These are phyloP conservation scores for Pelargonium citronellum DNA, from an alignment of 441 rosid species.

Conservation along the genomic window DNA sequence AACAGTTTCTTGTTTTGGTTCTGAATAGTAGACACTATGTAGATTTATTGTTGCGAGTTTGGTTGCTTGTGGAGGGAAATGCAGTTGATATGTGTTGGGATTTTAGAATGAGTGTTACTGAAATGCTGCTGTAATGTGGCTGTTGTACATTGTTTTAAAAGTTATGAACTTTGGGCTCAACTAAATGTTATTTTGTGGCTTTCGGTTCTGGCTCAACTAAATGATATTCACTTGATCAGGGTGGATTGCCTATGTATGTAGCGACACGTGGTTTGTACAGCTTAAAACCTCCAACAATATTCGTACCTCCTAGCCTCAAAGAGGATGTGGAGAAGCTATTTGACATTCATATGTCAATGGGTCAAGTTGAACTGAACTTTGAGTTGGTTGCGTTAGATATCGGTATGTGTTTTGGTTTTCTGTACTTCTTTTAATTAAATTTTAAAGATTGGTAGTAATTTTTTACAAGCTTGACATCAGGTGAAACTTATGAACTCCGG, in stretches of 20 bases:
- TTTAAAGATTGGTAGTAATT: slow-evolving; percentile 13
- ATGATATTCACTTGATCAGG: slow-evolving; percentile 35
- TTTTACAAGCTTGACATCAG: slow-evolving; percentile 36
- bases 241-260: slow-evolving; percentile 85
- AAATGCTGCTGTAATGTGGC: neutral
- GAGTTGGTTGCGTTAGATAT: slow-evolving; percentile 72
- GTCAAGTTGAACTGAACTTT: slow-evolving; percentile 66
- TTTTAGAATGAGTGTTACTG: neutral
- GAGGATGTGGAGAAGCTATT: slow-evolving; percentile 73
- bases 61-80: neutral
- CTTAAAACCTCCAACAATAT: slow-evolving; percentile 79
- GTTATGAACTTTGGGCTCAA: neutral
- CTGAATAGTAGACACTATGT: neutral
- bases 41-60: neutral
- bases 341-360: slow-evolving; percentile 22
- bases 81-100: slow-evolving; percentile 1
- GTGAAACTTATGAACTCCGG: slow-evolving; percentile 83
- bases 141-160: neutral
- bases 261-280: slow-evolving; percentile 84
- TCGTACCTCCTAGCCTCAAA: slow-evolving; percentile 73
- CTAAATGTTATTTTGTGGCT: neutral
- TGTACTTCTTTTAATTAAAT: slow-evolving; percentile 12
- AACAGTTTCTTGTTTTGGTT: neutral
- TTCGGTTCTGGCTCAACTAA: neutral
- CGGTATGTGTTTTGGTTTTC: slow-evolving; percentile 41